phyloP scores from a whole-genome alignment of 805 yeast species.

The Yarrowia sp. region DNA sequence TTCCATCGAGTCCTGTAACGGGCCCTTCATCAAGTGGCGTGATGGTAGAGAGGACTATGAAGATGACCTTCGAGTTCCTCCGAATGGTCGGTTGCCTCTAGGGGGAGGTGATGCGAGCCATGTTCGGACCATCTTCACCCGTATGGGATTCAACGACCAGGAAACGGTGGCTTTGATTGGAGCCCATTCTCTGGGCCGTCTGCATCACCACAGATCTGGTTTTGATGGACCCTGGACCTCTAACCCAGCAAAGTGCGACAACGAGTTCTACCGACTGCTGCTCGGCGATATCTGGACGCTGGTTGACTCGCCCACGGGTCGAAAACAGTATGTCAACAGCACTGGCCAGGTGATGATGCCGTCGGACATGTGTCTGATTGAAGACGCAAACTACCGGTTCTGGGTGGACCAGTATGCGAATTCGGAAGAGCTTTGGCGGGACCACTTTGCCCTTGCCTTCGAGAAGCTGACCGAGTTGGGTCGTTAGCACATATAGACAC shows the following conservation, averaged over 20 bases:
- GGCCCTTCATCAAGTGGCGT: slow-evolving; percentile 73
- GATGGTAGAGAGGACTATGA: slow-evolving; percentile 64
- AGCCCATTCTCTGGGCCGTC: slow-evolving; percentile 62
- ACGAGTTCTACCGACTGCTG: slow-evolving; percentile 63
- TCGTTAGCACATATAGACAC: slow-evolving; percentile 32
- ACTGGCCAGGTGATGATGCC: slow-evolving; percentile 80
- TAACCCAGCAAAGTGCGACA: slow-evolving; percentile 68
- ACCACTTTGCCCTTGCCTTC: slow-evolving; percentile 65
- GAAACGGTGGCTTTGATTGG: slow-evolving; percentile 61
- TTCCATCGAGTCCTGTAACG: slow-evolving; percentile 61
- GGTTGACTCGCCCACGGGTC: slow-evolving; percentile 42
- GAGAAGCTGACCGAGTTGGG: slow-evolving; percentile 75
- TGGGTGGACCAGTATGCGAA: slow-evolving; percentile 71
- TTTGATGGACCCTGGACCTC: slow-evolving; percentile 91
- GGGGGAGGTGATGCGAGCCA: slow-evolving; percentile 55
- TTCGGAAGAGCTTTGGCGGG: slow-evolving; percentile 59
- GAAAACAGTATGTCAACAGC: slow-evolving; percentile 48
- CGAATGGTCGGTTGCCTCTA: slow-evolving; percentile 61
- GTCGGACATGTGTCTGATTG: slow-evolving; percentile 68
- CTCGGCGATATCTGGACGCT: slow-evolving; percentile 55
- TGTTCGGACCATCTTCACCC: slow-evolving; percentile 51
- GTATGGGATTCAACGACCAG: slow-evolving; percentile 60
- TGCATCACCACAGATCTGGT: slow-evolving; percentile 64
- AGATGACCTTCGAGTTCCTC: slow-evolving; percentile 54
- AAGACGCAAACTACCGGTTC: slow-evolving; percentile 55